These are phyloP conservation scores for Globisporangium paddicum DNA, from an alignment of 352 stramenopile genomes.

Conservation along the genomic window DNA sequence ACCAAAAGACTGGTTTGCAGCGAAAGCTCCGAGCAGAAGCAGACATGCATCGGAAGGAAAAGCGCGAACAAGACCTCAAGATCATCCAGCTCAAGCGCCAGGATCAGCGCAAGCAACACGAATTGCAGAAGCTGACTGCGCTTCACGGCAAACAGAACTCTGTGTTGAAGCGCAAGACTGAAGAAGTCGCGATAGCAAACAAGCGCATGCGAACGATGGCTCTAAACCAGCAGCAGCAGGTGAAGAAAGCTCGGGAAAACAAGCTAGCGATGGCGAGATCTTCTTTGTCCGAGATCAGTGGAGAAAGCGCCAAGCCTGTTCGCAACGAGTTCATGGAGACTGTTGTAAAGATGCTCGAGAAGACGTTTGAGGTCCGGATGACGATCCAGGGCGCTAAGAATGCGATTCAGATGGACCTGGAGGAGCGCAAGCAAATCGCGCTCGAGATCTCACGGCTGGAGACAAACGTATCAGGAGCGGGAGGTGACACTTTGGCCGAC, in stretches of 20 bases:
- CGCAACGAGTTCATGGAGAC: constrained; percentile 19
- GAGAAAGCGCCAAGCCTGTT: constrained; percentile 1
- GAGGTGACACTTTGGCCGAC: constrained; percentile 18
- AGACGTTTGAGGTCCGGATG: constrained; percentile 38
- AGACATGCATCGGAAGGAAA: constrained; percentile 36
- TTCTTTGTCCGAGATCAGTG: background rate
- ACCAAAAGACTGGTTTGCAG: constrained; percentile 36
- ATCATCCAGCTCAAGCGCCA: constrained; percentile 53
- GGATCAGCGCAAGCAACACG: constrained; percentile 49
- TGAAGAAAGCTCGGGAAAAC: constrained; percentile 23
- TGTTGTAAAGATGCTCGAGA: constrained; percentile 28
- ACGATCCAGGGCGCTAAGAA: constrained; percentile 45
- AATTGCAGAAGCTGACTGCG: constrained; percentile 42
- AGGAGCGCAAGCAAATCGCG: constrained; percentile 48
- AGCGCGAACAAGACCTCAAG: constrained; percentile 36
- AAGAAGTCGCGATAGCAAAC: constrained; percentile 35
- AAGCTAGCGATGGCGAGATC: background rate
- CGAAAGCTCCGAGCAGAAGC: constrained; percentile 31
- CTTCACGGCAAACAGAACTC: constrained; percentile 39
- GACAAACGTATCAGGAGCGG: constrained; percentile 11
- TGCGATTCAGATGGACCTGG: constrained; percentile 42
- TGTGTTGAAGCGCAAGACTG: constrained; percentile 55
- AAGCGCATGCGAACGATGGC: constrained; percentile 40
- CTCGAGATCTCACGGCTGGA: constrained; percentile 29
- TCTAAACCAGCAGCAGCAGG: constrained; percentile 18